phyloP scores from a whole-genome alignment of 805 yeast species.

The Starmera amethionina region DNA sequence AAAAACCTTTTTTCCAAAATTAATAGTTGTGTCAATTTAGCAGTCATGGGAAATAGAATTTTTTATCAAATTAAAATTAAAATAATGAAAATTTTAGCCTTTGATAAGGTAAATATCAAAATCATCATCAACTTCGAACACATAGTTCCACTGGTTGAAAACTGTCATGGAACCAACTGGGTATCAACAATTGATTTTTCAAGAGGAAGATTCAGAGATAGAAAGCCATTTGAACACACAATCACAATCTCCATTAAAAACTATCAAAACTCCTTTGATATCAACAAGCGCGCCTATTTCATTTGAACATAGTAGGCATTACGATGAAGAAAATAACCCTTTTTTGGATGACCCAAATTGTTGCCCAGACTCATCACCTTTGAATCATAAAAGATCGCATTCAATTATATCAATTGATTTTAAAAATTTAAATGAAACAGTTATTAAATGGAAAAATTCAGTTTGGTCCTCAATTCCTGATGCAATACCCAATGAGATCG shows the following conservation, averaged over 20 bases:
- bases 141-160: no score
- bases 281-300: constrained; percentile 7
- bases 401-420: constrained; percentile 17
- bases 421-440: constrained; percentile 11
- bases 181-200: constrained; percentile 1
- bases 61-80: no score
- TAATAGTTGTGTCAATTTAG: no score
- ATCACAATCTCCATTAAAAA: neutral
- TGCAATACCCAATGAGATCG: constrained; percentile 31
- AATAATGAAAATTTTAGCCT: no score
- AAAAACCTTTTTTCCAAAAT: no score
- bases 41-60: no score
- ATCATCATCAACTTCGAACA: no score
- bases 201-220: neutral
- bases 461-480: constrained; percentile 11
- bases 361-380: neutral
- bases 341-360: neutral
- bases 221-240: no score
- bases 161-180: neutral
- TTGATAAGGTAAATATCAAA: no score
- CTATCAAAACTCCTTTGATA: constrained; percentile 1
- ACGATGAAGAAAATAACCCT: constrained; percentile 3
- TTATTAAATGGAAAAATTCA: constrained; percentile 19
- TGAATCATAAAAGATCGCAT: constrained; percentile 6
- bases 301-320: neutral